A percentile compares a stretch with the other conserved stretches of the same genome.
These are phyloP conservation scores for Arabidopsis thaliana DNA, from an alignment of 345 rosid species.

Conservation along the genomic window DNA sequence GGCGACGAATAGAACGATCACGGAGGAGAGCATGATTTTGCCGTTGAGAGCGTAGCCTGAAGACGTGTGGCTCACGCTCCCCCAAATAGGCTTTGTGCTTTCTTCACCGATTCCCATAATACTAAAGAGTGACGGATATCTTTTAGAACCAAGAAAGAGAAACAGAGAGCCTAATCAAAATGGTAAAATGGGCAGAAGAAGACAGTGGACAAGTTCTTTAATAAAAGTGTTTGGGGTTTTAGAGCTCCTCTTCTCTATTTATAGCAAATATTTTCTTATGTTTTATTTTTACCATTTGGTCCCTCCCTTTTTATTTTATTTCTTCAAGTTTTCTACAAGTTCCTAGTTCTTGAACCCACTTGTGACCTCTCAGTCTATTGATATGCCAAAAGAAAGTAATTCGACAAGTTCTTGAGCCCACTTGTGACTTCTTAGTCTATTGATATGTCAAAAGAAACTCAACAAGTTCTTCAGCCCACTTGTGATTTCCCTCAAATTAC, in stretches of 20 bases:
- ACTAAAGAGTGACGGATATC: not conserved
- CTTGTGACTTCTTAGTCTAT: constrained; percentile 24
- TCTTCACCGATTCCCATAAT: constrained; percentile 35
- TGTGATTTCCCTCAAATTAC: constrained; percentile 8
- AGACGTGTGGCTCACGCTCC: constrained; percentile 33
- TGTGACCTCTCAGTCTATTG: too few relatives aligned
- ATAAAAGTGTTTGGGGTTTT: too few relatives aligned
- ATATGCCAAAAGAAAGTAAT: too few relatives aligned
- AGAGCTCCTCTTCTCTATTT: too few relatives aligned
- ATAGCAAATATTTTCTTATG: too few relatives aligned
- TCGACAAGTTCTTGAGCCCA: constrained; percentile 18
- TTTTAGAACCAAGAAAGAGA: not conserved
- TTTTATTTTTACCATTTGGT: too few relatives aligned
- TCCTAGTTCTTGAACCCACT: too few relatives aligned
- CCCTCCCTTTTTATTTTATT: too few relatives aligned
- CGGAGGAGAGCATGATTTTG: constrained; percentile 61
- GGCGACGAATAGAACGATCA: constrained; percentile 58
- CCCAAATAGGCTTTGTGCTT: constrained; percentile 40
- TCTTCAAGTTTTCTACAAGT: too few relatives aligned
- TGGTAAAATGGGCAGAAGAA: too few relatives aligned
- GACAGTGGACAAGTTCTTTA: too few relatives aligned
- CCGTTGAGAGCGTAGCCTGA: constrained; percentile 53
- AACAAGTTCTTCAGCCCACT: constrained; percentile 35
- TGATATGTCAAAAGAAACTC: constrained; percentile 14
- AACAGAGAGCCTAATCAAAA: too few relatives aligned